Conservation (phyloP, 176 grass and related monocot genomes). For the Secale cereale region DNA sequence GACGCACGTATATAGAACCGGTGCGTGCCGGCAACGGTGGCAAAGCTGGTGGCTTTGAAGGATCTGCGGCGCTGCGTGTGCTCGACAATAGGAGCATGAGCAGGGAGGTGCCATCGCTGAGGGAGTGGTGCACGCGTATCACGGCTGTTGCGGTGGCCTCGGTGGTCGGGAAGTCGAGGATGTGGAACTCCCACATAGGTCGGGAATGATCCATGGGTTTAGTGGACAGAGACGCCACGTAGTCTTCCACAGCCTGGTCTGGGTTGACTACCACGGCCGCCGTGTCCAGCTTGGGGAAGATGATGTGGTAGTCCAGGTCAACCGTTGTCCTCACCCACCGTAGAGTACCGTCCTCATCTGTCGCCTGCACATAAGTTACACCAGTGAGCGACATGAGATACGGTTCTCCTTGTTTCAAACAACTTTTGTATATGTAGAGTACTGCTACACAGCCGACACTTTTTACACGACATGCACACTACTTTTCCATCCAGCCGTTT, state of each 20-base stretch:
- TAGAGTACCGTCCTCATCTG: constrained; percentile 22
- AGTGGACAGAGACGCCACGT: constrained; percentile 61
- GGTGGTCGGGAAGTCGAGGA: constrained; percentile 79
- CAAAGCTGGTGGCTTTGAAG: constrained; percentile 19
- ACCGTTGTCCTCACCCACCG: constrained; percentile 52
- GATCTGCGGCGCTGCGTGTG: too few species aligned
- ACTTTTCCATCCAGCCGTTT: too few species aligned
- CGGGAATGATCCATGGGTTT: constrained; percentile 44
- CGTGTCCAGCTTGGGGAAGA: constrained; percentile 39
- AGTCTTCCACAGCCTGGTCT: constrained; percentile 26
- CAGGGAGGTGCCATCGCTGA: too few species aligned
- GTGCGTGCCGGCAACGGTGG: constrained; percentile 35
- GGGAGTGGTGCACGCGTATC: too few species aligned
- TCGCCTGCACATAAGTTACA: constrained; percentile 21
- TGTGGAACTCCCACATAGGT: constrained; percentile 80
- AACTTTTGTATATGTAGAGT: too few species aligned
- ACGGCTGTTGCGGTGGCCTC: constrained; percentile 26
- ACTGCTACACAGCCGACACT: too few species aligned
- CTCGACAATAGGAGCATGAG: too few species aligned
- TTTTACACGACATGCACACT: too few species aligned
- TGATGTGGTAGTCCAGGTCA: constrained; percentile 55
- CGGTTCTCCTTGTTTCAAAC: too few species aligned
- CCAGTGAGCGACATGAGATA: too few species aligned
- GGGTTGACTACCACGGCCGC: constrained; percentile 21
- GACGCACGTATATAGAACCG: constrained; percentile 28